phyloP scores from a whole-genome alignment of 2,329 filamentous ascomycete species.

The Beauveria caledonica region DNA sequence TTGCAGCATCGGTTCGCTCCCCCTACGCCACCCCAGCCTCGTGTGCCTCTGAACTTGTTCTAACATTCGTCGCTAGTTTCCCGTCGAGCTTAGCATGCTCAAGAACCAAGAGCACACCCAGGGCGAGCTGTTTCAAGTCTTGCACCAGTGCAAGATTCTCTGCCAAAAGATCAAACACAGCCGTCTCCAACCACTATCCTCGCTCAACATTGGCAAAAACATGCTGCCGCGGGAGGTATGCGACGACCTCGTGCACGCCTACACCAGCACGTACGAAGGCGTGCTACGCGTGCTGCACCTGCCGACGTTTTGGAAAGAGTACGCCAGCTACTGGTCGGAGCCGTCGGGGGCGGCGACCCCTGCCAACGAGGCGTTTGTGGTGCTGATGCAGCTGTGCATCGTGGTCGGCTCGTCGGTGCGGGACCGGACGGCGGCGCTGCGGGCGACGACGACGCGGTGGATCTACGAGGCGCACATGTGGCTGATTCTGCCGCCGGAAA shows the following conservation, averaged over 20 bases:
- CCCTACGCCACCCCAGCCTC: neutral
- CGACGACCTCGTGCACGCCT: conserved; percentile 43
- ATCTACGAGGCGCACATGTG: conserved; percentile 45
- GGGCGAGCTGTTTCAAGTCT: conserved; percentile 22
- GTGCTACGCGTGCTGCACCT: conserved; percentile 50
- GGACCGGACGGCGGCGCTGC: conserved; percentile 36
- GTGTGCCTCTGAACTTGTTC: neutral
- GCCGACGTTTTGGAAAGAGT: conserved; percentile 48
- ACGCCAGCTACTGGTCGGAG: conserved; percentile 40
- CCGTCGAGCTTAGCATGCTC: conserved; percentile 20
- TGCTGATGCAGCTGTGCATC: conserved; percentile 47
- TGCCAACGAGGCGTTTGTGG: conserved; percentile 34
- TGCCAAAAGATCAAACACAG: conserved; percentile 34
- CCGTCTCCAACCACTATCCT: conserved; percentile 27
- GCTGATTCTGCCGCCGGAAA: conserved; percentile 38
- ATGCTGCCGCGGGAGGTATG: conserved; percentile 33
- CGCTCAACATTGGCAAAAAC: conserved; percentile 29
- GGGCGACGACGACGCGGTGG: conserved; percentile 38
- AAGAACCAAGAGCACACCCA: conserved; percentile 20
- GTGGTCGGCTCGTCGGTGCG: conserved; percentile 41
- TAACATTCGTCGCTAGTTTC: conserved; percentile 19
- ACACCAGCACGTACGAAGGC: conserved; percentile 48
- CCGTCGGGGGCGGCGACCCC: conserved; percentile 32
- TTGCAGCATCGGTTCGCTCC: conserved; percentile 28
- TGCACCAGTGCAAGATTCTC: conserved; percentile 33